Evolutionary conservation across 371 early-diverging fungal genomes (phyloP).

Genomic region (Thermomucor indicae-seudaticae): DNA sequence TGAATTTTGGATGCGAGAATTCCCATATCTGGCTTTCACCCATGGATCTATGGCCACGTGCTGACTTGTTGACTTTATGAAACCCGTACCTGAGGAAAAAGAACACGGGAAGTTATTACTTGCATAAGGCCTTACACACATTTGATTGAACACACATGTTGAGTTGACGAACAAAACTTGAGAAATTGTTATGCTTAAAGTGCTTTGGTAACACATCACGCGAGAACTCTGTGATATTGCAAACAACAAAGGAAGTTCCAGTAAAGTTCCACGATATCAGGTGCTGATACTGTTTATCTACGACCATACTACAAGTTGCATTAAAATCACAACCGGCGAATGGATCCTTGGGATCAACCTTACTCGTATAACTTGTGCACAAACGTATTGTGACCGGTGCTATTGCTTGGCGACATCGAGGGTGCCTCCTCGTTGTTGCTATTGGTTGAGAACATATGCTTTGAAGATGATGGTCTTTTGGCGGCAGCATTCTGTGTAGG

Average conservation of each 20-base stretch:
- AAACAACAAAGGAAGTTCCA: conserved; percentile 83
- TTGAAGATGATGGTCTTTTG: too few species aligned
- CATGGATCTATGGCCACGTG: conserved; percentile 68
- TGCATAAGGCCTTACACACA: not conserved
- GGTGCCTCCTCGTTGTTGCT: too few species aligned
- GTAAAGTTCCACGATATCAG: conserved; percentile 73
- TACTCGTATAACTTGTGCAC: conserved; percentile 30
- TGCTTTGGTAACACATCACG: conserved; percentile 66
- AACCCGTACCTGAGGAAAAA: conserved; percentile 58
- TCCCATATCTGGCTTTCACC: conserved; percentile 78
- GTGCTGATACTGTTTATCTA: conserved; percentile 67
- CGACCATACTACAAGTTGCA: conserved; percentile 57
- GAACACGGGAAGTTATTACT: not conserved
- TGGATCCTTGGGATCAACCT: conserved; percentile 5
- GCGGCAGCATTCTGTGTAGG: too few species aligned
- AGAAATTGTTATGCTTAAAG: conserved; percentile 81
- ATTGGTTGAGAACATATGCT: too few species aligned
- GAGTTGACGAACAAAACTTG: conserved; percentile 78
- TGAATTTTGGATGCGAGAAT: too few species aligned
- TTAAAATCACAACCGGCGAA: not conserved
- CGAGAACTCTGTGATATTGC: conserved; percentile 76
- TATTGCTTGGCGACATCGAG: too few species aligned
- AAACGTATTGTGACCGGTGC: conserved; percentile 28
- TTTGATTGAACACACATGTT: conserved; percentile 55
- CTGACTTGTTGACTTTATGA: conserved; percentile 77